Base-by-base conservation (phyloP, 2,329 filamentous ascomycete species). In the Colletotrichum viniferum region DNA sequence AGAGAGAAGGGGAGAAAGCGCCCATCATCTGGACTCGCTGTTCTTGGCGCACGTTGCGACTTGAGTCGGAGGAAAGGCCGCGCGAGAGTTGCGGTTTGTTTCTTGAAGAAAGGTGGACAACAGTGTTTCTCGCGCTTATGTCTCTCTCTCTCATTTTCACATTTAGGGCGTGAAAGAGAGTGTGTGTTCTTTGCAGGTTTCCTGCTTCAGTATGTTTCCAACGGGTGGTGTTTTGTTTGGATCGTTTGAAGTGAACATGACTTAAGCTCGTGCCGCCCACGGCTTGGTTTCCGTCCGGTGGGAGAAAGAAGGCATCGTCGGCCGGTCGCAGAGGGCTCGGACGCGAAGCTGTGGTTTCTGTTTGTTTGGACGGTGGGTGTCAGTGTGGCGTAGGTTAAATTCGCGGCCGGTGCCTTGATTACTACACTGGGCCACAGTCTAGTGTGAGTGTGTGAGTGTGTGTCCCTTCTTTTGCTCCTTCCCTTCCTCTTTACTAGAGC, bases 1-100 rank as follows among this genome's bases (percentile, higher is more conserved):
- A 48, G 43, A 48, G 43, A 48, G 14, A 48, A 48, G n/a, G 43
- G 43, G 58, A 61, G 28, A 61, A 61, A 61, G n/a, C 55, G 32
- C 18, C 73, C 69, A 65, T 76, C 73, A 73, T 76, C 73, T 73
- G 63, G 64, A 73, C 21, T 76, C 73, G 69, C 38, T 30, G 18
- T 69, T 55, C 73, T 75, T 75, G 73, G 69, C 69, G 63, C 69
- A 76, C 73, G 73, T 73, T 73, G 73, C 58, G 58, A 76, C 56
- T 71, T 71, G 67, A 65, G 61, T 65, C 28, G 72, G 61, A 60
- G 61, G 12, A 55, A 64, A 34, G 63, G 71, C 69, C 21, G 56
- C 16, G n/a, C 32, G 61, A 36, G 34, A 26, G 21, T 28, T 58
- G 24, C 24, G 21, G 13, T 28, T 28, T 26, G 61, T 38, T 43